Evolutionary conservation across 2,329 filamentous ascomycete species (phyloP), one percentile per base, ranked within the genome.

Genomic region (Hypoxylon sp.): DNA sequence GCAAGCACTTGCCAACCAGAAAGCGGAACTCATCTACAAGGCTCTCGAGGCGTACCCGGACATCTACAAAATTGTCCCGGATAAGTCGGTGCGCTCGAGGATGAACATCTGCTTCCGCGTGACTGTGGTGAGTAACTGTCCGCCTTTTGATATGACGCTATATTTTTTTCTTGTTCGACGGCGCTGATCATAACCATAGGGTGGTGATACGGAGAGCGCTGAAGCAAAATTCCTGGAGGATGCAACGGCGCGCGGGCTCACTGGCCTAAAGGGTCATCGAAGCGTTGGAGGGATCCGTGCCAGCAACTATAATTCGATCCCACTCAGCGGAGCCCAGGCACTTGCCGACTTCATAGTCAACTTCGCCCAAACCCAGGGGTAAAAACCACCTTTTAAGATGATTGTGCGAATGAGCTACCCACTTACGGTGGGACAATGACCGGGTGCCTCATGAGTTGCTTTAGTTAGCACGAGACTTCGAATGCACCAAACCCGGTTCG

Each of bases 71-170:
- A 80, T 98, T 33, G 90, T 98, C 0, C 93, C 94, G 0, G 87
- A 92, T 73, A 92, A 92, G 81, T 83, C 84, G 22, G 91, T 87
- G 2, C 91, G 94, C 63, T 97, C 93, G 74, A 86, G 94, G 61
- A 97, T 98, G 92, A 98, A 98, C 81, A 92, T 98, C 65, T 98
- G 94, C 85, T 98, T 98, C 86, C 85, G 94, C 14, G 86, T 97
- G 17, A 84, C 74, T 71, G 84, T 83, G 76, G 84, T 81, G 75
- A 65, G 79, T 68, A 37, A 5, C 6, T 9, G 3, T 10, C 8
- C 4, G 19, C 13, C 8, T 42, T 44, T 17, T 51, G 11, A 33
- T 22, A 6, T 5, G 42, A 11, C 48, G 5, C 17, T 9, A 42
- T 29, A 3, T 1, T 22, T 22, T 44, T 44, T 22, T 44, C n/a